Evolutionary conservation across 1,284 basidiomycete species (phyloP).

Genomic region (Apiotrichum domesticum): DNA sequence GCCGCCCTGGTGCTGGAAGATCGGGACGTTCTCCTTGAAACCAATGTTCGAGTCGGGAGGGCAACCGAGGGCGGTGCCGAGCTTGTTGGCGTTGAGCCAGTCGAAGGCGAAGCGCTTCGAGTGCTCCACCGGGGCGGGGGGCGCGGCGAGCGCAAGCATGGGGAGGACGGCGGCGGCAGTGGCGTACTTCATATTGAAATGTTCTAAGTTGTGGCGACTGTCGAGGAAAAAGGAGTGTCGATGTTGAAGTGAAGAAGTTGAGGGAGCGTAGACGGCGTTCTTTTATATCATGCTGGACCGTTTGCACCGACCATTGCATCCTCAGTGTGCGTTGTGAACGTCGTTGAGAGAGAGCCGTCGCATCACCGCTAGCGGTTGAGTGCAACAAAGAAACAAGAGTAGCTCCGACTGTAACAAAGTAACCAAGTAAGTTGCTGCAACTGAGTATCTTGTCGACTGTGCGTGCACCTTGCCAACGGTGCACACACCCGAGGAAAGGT

Average conservation of each 20-base stretch:
- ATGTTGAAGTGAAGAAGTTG: background rate
- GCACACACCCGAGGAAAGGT: too few relatives aligned
- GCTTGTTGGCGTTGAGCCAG: background rate
- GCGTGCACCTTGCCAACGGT: too few relatives aligned
- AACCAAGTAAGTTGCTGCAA: too few relatives aligned
- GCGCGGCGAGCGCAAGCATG: background rate
- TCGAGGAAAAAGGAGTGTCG: too few relatives aligned
- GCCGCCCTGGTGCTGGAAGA: background rate
- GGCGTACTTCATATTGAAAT: background rate
- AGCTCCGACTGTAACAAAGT: too few relatives aligned
- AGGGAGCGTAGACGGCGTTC: background rate
- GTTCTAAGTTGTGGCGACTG: background rate
- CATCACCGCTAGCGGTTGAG: too few relatives aligned
- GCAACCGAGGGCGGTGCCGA: background rate
- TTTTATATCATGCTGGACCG: too few relatives aligned
- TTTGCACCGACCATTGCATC: too few relatives aligned
- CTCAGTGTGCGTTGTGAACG: too few relatives aligned
- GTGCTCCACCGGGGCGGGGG: background rate
- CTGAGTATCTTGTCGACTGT: too few relatives aligned
- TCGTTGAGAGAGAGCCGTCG: too few relatives aligned
- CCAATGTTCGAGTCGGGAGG: background rate
- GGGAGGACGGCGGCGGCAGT: conserved; percentile 1
- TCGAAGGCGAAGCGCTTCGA: background rate
- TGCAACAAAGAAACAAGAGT: too few relatives aligned
- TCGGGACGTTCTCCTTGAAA: background rate